phyloP scores from a whole-genome alignment of 768 basidiomycete species.

The Mycena rosella region DNA sequence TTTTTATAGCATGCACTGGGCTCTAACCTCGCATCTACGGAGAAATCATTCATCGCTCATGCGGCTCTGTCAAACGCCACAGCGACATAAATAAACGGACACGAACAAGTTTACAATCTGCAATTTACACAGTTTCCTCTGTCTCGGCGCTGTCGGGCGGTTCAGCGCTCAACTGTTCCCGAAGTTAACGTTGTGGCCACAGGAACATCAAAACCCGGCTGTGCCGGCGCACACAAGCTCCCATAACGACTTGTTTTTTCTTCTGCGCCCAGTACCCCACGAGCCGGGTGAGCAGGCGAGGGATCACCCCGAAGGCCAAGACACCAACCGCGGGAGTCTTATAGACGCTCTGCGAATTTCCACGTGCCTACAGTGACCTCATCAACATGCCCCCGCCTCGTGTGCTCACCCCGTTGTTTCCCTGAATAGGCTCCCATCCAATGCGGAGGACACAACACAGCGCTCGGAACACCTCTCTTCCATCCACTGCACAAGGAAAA shows the following conservation, averaged over 20 bases:
- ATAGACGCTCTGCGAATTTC: conserved; percentile 17
- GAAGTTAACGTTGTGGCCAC: no score
- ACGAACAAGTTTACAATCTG: not conserved
- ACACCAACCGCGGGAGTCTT: not conserved
- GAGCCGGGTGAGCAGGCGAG: not conserved
- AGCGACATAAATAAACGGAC: no score
- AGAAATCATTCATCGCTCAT: no score
- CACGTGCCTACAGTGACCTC: conserved; percentile 31
- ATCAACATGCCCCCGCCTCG: conserved; percentile 37
- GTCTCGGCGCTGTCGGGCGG: no score
- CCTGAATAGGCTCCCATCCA: conserved; percentile 31
- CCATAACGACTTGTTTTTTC: conserved; percentile 1
- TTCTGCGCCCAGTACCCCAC: not conserved
- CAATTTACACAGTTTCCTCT: no score
- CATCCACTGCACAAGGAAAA: not conserved
- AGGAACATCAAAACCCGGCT: conserved; percentile 12
- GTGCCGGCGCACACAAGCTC: conserved; percentile 12
- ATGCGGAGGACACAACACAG: conserved; percentile 23
- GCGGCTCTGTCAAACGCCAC: no score
- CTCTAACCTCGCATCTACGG: no score
- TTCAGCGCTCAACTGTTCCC: not conserved
- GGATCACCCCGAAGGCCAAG: not conserved
- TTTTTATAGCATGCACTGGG: no score
- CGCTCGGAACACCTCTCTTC: conserved; percentile 4
- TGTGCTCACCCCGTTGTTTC: conserved; percentile 29